Evolutionary conservation across 75 land plant species (phyloP), one percentile per base, ranked within the genome.

Genomic region (Pinus taeda): DNA sequence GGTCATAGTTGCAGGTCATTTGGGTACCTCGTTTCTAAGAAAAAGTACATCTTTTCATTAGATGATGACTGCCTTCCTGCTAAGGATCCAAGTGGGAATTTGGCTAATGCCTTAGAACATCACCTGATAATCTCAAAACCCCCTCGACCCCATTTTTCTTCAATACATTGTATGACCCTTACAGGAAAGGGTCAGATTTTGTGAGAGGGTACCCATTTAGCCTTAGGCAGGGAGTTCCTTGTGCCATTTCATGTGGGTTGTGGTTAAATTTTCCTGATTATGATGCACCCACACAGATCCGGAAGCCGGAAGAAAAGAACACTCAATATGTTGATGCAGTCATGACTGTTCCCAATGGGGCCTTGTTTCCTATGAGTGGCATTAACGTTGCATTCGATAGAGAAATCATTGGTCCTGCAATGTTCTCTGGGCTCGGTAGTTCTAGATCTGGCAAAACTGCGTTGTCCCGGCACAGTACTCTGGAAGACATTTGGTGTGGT

Each of bases 131-230:
- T 77, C 92, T 96, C 56, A 22, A 75, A 36, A 85, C 76, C 20
- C 98, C 95, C 3, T 86, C 95, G 29, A 92, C 99, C 8, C 99
- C 99, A 1, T 89, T 88, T 67, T 96, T 92, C 81, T 94, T 96
- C 81, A 96, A 94, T 77, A 96, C 99, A 2, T 86, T 96, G n/a
- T 96, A 96, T 67, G 98, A 96, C 57, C 99, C 95, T 22, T 96
- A 64, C 80, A 78, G 93, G 2, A 26, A 87, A 22, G 98, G 99
- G 4, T 75, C 98, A 15, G 98, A 96, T 77, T 94, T 96, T 81
- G 99, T 96, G 26, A 90, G 98, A 6, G 99, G 99, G 0, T 96
- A 94, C 78, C 99, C 99, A 37, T 96, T 96, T 83, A 96, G 99
- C 78, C 73, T 96, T 59, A 78, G 99, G 11, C 86, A 77, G 76